Conservation (phyloP, 108 stramenopile species). For the Nitzschia sp. region DNA sequence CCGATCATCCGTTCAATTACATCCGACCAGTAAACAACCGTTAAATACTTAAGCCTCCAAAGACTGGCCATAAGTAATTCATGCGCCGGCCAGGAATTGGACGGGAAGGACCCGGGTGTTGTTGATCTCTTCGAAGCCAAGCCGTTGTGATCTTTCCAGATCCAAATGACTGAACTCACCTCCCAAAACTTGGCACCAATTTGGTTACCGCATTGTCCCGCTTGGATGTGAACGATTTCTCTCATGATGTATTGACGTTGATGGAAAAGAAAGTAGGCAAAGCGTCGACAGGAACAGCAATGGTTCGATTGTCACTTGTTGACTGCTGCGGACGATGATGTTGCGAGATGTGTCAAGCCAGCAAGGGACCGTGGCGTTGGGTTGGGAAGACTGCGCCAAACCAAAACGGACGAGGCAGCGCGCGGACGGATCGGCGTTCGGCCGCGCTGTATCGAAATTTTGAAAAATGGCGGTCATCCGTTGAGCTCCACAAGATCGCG, state of each 20-base stretch:
- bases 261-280: neutral
- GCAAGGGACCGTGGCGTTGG: neutral
- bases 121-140: neutral
- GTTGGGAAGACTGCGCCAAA: neutral
- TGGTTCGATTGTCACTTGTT: neutral
- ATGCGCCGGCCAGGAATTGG: neutral
- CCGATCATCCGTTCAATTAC: too few relatives aligned
- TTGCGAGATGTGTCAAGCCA: too few relatives aligned
- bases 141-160: neutral
- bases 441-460: neutral
- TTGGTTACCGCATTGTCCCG: conserved; percentile 97
- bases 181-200: conserved; percentile 98
- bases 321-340: neutral
- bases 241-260: conserved; percentile 62
- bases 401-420: neutral
- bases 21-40: conserved; percentile 3
- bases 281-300: neutral
- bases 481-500: neutral
- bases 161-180: conserved; percentile 47
- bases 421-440: neutral
- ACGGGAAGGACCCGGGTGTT: neutral
- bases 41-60: conserved; percentile 5
- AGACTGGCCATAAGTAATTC: conserved; percentile 9
- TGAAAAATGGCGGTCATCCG: neutral
- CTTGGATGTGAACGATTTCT: conserved; percentile 99